A percentile compares a stretch with the other conserved stretches of the same genome.
Evolutionary conservation across 176 grass and related monocot species (phyloP).

Genomic region (Musa itinerans): DNA sequence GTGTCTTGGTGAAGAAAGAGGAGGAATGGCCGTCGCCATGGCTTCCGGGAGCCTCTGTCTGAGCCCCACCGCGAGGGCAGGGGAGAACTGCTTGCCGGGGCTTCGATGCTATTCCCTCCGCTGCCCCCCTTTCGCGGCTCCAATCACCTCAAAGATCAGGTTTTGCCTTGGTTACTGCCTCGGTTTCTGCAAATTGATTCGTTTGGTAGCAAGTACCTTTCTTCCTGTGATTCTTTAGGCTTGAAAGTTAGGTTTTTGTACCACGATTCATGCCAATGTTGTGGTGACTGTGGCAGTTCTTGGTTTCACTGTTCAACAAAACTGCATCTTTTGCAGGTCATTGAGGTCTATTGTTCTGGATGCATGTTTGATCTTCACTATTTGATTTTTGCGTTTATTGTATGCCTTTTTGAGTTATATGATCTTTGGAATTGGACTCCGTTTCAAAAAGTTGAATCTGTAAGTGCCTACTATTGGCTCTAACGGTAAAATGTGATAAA

Average conservation of each 20-base stretch:
- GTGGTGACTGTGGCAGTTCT: background rate
- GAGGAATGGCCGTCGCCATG: constrained; percentile 2
- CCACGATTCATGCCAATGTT: background rate
- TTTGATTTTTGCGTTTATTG: background rate
- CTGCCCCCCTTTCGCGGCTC: background rate
- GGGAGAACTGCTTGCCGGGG: background rate
- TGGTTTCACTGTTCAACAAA: background rate
- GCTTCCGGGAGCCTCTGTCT: constrained; percentile 10
- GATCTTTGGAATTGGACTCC: background rate
- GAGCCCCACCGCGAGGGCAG: background rate
- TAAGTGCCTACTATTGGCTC: no score
- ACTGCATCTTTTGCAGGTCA: no score
- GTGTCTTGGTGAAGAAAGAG: background rate
- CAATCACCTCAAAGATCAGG: constrained; percentile 3
- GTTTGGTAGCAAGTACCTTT: background rate
- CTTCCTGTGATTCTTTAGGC: background rate
- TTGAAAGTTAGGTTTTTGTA: background rate
- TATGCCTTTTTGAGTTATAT: background rate
- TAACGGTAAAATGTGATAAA: background rate
- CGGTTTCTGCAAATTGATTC: background rate
- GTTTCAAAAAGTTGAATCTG: no score
- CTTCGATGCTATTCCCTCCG: background rate
- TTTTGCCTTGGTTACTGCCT: background rate
- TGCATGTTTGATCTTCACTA: background rate
- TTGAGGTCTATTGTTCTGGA: background rate